Base-by-base conservation (phyloP, 495 filamentous ascomycete genomes). In the Hypomontagnella submonticulosa region DNA sequence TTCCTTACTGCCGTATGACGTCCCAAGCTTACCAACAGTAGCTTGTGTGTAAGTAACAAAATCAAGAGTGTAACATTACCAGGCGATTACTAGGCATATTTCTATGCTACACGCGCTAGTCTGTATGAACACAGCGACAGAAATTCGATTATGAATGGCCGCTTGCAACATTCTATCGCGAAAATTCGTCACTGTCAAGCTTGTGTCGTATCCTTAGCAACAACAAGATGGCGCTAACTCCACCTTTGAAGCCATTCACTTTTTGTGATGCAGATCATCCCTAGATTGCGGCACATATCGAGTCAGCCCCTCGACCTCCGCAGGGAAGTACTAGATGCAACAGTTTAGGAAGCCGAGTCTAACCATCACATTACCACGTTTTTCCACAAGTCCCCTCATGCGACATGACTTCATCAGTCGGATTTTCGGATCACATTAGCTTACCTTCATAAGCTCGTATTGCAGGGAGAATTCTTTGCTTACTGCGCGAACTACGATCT, bases 361-460 rank as follows among this genome's bases (percentile, higher is more conserved):
- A 32, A 51, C 38, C 32, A 16, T 37, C 37, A 50, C 56, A 23
- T 33, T 34, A 34, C 40, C 13, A 40, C n/a, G 36, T 34, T 49
- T 38, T 49, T 19, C 18, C 5, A 36, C 40, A 37, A 55, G 41
- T 18, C 33, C 16, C 23, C 48, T 38, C 15, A 51, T 62, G 54
- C 37, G 27, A 46, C 15, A 59, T 68, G 65, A 68, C 65, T 59
- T 68, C 65, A 68, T 63, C 23, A 13, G 36, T 59, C 37, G 8
- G 18, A 16, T 18, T 37, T 5, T 46, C 65, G 48, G 58, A 33
- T 41, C 12, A 23, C 15, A 11, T 9, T 62, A 44, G 53, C 41
- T 37, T 62, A 58, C 58, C 32, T 54, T 44, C 38, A 12, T 5
- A 7, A 33, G n/a, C n/a, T n/a, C n/a, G n/a, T n/a, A n/a, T n/a